Conservation (phyloP, 1,284 basidiomycete genomes). For the Sanguinoderma infundibulare region DNA sequence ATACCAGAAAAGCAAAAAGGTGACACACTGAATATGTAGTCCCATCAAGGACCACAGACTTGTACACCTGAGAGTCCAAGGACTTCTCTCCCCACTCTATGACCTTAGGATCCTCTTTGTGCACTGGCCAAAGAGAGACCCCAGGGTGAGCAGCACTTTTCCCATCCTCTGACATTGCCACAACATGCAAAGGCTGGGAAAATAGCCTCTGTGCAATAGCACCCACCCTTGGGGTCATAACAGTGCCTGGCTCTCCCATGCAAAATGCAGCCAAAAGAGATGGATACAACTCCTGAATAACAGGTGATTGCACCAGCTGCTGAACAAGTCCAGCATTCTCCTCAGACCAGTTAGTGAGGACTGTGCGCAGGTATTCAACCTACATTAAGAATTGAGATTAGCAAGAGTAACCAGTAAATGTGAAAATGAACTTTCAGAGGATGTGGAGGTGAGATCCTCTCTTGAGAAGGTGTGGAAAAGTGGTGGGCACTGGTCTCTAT, state of each 20-base stretch:
- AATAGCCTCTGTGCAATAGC: constrained; percentile 54
- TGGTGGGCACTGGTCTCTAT: no score
- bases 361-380: constrained; percentile 14
- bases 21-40: constrained; percentile 52
- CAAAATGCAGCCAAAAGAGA: neutral
- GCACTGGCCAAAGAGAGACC: constrained; percentile 34
- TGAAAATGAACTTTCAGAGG: constrained; percentile 48
- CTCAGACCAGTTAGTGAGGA: constrained; percentile 7
- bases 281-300: neutral
- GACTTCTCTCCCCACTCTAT: constrained; percentile 52
- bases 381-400: neutral
- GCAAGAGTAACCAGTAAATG: no score
- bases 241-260: constrained; percentile 33
- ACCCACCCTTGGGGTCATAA: constrained; percentile 55
- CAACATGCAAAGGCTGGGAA: constrained; percentile 39
- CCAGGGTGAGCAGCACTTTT: neutral
- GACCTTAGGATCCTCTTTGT: constrained; percentile 48
- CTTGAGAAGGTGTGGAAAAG: neutral
- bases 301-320: neutral
- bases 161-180: constrained; percentile 3
- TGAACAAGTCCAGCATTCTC: constrained; percentile 5
- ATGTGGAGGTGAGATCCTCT: constrained; percentile 9
- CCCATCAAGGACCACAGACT: constrained; percentile 56
- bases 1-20: neutral
- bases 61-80: constrained; percentile 40